Evolutionary conservation across 139 green algal genomes (phyloP).

Genomic region (Yamagishiella unicocca): DNA sequence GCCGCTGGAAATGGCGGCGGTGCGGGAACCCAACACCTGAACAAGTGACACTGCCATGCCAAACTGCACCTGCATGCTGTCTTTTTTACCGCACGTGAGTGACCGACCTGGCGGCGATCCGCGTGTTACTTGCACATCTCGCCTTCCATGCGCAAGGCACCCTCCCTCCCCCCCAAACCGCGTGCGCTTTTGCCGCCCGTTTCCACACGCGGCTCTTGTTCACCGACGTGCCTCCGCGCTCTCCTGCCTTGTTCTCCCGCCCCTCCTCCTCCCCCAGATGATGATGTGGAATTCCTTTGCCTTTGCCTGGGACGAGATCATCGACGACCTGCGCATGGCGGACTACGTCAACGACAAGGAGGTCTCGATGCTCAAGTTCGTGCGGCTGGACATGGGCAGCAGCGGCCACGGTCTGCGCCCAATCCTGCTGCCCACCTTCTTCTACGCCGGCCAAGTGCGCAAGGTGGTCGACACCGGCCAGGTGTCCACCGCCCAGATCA

Average conservation of each 20-base stretch:
- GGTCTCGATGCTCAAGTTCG: constrained; percentile 63
- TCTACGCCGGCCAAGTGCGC: constrained; percentile 76
- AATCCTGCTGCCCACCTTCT: constrained; percentile 82
- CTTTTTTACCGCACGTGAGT: too few species aligned
- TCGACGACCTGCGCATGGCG: constrained; percentile 52
- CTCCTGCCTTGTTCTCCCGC: neutral
- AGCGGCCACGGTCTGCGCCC: constrained; percentile 68
- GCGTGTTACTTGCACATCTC: too few species aligned
- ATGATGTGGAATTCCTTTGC: constrained; percentile 71
- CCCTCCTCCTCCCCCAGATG: constrained; percentile 49
- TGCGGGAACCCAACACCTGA: too few species aligned
- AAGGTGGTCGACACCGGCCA: constrained; percentile 58
- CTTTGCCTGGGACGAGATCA: constrained; percentile 61
- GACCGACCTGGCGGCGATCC: too few species aligned
- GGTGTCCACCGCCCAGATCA: constrained; percentile 63
- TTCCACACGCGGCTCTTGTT: too few species aligned
- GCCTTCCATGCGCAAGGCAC: too few species aligned
- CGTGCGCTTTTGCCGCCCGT: too few species aligned
- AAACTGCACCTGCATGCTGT: too few species aligned
- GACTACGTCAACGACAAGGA: constrained; percentile 63
- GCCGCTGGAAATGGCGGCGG: too few species aligned
- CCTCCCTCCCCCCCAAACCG: too few species aligned
- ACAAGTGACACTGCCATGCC: too few species aligned
- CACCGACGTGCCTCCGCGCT: too few species aligned
- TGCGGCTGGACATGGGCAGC: constrained; percentile 61